Base-by-base conservation (phyloP, 495 filamentous ascomycete genomes). In the Tuber melanosporum region DNA sequence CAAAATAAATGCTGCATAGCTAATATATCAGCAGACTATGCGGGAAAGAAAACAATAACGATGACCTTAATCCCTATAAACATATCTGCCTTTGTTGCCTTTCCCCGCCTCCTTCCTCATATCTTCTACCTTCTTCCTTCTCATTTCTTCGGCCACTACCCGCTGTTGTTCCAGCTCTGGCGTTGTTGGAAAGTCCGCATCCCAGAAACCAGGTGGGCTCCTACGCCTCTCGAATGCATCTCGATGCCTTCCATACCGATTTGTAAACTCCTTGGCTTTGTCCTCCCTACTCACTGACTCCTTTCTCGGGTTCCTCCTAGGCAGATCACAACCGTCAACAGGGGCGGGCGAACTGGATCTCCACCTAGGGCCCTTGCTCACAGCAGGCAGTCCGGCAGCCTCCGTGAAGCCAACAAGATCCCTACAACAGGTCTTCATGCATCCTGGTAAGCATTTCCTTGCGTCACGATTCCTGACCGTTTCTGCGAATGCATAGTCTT, bases 121-220 rank as follows among this genome's bases (percentile, higher is more conserved):
- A 82, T 94, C 90, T 76, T 91, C 87, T 6, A 98, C 86, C 78
- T 89, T 88, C 66, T 88, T 84, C 75, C 87, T 86, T 83, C 90
- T 90, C 77, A 88, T 82, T 78, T 84, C 85, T 62, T 85, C 84
- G 10, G 91, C 92, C 80, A 90, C 89, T 82, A 88, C 86, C 71
- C 88, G 88, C 77, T 93, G 89, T 75, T 86, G 83, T 80, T 87
- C 86, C 19, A 90, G 82, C 83, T 97, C 93, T 83, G 97, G 94
- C 10, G 94, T 97, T 66, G 84, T 88, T 17, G 95, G 94, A 85
- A 98, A 94, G 75, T 95, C 94, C 42, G 90, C 88, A 77, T 93
- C 88, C 95, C 95, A 99, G 81, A 92, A 97, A 1, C 94, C 94
- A 22, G 93, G 92, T 4, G 95, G 95, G 19, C 91, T 92, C 46